phyloP scores from a whole-genome alignment of 2,329 filamentous ascomycete species.

The Alternaria hordeiaustralica region DNA sequence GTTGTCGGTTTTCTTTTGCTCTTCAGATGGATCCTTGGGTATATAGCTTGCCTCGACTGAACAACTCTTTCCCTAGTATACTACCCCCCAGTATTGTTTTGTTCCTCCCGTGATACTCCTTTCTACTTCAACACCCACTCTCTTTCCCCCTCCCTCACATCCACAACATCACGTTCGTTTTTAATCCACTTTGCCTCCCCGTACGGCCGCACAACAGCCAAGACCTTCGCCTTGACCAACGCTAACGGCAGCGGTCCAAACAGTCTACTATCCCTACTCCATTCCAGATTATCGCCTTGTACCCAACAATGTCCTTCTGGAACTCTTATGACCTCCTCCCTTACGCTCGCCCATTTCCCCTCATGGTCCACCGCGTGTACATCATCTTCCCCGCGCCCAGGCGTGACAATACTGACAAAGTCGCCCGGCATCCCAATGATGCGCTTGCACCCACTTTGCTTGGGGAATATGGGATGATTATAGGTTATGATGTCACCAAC shows the following conservation, averaged over 20 bases:
- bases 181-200: slow-evolving; percentile 37
- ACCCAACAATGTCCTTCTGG: slow-evolving; percentile 93
- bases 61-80: not conserved
- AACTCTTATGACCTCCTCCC: slow-evolving; percentile 71
- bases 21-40: not conserved
- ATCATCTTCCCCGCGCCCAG: slow-evolving; percentile 49
- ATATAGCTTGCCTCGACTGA: not conserved
- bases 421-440: slow-evolving; percentile 68
- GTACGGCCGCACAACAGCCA: slow-evolving; percentile 52
- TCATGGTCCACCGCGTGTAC: slow-evolving; percentile 27
- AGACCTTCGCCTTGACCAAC: slow-evolving; percentile 81
- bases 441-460: slow-evolving; percentile 74
- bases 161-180: slow-evolving; percentile 16
- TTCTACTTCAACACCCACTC: slow-evolving; percentile 15
- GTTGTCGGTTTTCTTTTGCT: not conserved
- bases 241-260: slow-evolving; percentile 88
- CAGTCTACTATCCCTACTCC: slow-evolving; percentile 83
- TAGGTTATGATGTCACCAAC: slow-evolving; percentile 89
- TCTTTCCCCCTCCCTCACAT: slow-evolving; percentile 15
- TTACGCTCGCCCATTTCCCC: slow-evolving; percentile 36
- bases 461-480: slow-evolving; percentile 69
- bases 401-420: slow-evolving; percentile 72
- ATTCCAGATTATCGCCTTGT: slow-evolving; percentile 83
- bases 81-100: not conserved
- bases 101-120: not conserved